A percentile compares a stretch with the other conserved stretches of the same genome.
Conservation (phyloP, 2,329 filamentous ascomycete species). For the Xylaria polymorpha region DNA sequence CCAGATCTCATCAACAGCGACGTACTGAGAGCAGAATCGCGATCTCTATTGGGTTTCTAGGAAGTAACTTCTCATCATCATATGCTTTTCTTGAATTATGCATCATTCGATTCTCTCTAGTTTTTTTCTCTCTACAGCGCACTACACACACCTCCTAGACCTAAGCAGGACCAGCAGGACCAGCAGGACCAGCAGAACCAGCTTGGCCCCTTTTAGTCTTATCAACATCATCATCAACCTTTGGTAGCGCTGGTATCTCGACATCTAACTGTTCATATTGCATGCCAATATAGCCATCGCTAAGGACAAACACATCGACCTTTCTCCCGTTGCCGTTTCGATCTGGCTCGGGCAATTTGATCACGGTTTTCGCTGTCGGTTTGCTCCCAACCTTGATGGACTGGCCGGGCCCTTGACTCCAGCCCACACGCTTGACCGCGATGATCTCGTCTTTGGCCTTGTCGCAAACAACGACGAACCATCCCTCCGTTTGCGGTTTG, state of each 20-base stretch:
- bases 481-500: conserved; percentile 94
- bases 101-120: not conserved
- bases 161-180: conserved; percentile 1
- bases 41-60: not conserved
- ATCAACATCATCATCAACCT: conserved; percentile 60
- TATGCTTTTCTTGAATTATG: not conserved
- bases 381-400: conserved; percentile 56
- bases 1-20: not conserved
- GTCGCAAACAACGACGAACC: conserved; percentile 84
- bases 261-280: conserved; percentile 62
- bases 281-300: conserved; percentile 89
- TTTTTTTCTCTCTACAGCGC: not conserved
- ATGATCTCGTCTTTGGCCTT: conserved; percentile 78
- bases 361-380: conserved; percentile 64
- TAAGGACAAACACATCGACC: conserved; percentile 80
- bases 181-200: conserved; percentile 1
- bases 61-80: not conserved
- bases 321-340: conserved; percentile 63
- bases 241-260: conserved; percentile 63
- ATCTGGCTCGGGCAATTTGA: conserved; percentile 68
- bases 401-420: conserved; percentile 59
- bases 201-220: conserved; percentile 54
- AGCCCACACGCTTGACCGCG: conserved; percentile 86
- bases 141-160: too few species aligned
- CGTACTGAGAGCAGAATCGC: not conserved